Evolutionary conservation across 768 basidiomycete genomes (phyloP).

Genomic region (Trametes meyenii): DNA sequence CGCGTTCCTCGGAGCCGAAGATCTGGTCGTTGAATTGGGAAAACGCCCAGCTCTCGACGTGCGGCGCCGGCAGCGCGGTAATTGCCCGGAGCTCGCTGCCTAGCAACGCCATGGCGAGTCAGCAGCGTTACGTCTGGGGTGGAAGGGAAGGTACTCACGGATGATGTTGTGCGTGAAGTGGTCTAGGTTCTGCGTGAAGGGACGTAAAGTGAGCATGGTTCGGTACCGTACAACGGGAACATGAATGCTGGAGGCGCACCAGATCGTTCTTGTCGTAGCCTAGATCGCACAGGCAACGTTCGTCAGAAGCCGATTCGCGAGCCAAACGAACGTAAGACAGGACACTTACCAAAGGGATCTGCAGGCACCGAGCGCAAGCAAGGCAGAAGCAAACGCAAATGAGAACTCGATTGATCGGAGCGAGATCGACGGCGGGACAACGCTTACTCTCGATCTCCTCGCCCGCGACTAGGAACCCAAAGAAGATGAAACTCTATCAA

Average conservation of each 20-base stretch:
- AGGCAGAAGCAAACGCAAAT: neutral
- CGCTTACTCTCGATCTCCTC: constrained; percentile 74
- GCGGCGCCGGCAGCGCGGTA: constrained; percentile 61
- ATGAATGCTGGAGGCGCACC: constrained; percentile 37
- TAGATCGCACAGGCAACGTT: constrained; percentile 14
- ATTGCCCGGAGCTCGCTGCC: constrained; percentile 65
- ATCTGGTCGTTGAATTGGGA: constrained; percentile 58
- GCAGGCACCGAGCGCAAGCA: constrained; percentile 6
- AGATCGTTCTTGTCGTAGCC: constrained; percentile 77
- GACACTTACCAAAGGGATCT: constrained; percentile 50
- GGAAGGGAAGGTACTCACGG: constrained; percentile 41
- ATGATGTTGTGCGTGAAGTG: constrained; percentile 74
- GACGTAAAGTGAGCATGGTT: neutral
- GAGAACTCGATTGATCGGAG: constrained; percentile 13
- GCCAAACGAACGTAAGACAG: constrained; percentile 3
- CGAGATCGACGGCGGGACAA: neutral
- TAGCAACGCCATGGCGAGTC: constrained; percentile 24
- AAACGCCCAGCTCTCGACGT: constrained; percentile 63
- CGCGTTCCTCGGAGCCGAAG: constrained; percentile 48
- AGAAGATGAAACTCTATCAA: constrained; percentile 64
- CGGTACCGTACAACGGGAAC: no score
- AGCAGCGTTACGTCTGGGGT: neutral
- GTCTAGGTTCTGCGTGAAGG: constrained; percentile 55
- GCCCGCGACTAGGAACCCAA: constrained; percentile 73
- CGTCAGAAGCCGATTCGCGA: constrained; percentile 8